phyloP scores from a whole-genome alignment of 108 stramenopile species.

The Cylindrotheca closterium region DNA sequence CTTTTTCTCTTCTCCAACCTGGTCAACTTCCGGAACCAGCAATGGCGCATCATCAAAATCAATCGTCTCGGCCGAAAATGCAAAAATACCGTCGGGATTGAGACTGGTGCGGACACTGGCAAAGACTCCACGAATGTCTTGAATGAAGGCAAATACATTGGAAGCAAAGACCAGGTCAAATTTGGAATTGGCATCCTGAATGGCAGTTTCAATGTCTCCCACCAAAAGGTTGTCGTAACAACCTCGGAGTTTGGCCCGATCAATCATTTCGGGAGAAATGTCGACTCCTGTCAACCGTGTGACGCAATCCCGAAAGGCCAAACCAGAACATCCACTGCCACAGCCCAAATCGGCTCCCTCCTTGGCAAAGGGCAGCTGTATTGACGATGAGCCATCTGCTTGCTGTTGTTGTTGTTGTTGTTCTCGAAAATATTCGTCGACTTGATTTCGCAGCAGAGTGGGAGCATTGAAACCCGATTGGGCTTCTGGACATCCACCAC shows the following conservation, averaged over 20 bases:
- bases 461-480: background rate
- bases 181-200: constrained; percentile 10
- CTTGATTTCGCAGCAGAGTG: background rate
- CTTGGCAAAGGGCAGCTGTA: constrained; percentile 5
- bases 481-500: background rate
- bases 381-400: background rate
- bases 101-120: constrained; percentile 31
- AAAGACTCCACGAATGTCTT: constrained; percentile 42
- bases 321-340: constrained; percentile 57
- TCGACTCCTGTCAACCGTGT: constrained; percentile 51
- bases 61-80: constrained; percentile 53
- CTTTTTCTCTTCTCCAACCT: constrained; percentile 10
- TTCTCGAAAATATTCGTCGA: background rate
- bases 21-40: constrained; percentile 10
- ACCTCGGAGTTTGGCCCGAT: constrained; percentile 46
- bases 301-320: constrained; percentile 44
- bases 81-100: constrained; percentile 39
- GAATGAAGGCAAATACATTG: constrained; percentile 59
- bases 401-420: background rate
- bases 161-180: constrained; percentile 64
- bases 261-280: constrained; percentile 58
- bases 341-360: constrained; percentile 52
- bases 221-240: constrained; percentile 53
- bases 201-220: constrained; percentile 44
- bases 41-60: constrained; percentile 3